Base-by-base conservation (phyloP, 164 flowering plant genomes). In the Macadamia integrifolia region DNA sequence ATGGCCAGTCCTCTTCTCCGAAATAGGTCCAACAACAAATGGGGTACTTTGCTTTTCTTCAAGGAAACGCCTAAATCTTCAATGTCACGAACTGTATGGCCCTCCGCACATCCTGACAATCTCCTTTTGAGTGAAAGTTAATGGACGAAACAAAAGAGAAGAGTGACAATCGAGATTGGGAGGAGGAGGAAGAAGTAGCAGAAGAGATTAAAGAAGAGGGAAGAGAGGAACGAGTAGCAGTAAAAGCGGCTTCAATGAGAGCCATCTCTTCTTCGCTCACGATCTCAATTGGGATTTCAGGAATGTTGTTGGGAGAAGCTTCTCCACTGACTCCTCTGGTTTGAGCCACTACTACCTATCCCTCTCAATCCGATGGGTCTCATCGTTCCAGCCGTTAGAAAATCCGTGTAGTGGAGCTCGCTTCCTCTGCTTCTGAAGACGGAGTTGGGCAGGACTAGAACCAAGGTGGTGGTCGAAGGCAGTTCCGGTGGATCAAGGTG, bases 261-360 rank as follows among this genome's bases (percentile, higher is more conserved):
- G 92, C 88, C 98, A 92, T 90, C 68, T 92, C 98, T 75, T 88
- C 96, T 17, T 87, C 89, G 78, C 80, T 84, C 43, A 92, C 78
- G 76, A 92, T 80, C 75, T 88, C 96, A 30, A 84, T 58, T 66
- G 92, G 86, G 75, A 91, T 84, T 9, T 80, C 72, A 35, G 58
- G 15, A 35, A 35, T 40, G 18, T 48, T 46, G 8, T 52, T 8
- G 18, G 48, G 18, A 42, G 67, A 53, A 56, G 79, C 23, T 23
- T 23, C 23, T 23, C 23, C 23, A 23, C 23, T 0, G 23, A 23
- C 23, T 23, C 23, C 23, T 23, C 23, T 23, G 0, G 23, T 23
- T 23, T 23, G 23, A 23, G 23, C 23, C 23, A 23, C 23, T 23
- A 23, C 23, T 0, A 23, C 23, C 23, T 23, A 23, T 23, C 23